Evolutionary conservation across 83 land plant genomes (phyloP), one percentile per base, ranked within the genome.

Genomic region (Picea abies): DNA sequence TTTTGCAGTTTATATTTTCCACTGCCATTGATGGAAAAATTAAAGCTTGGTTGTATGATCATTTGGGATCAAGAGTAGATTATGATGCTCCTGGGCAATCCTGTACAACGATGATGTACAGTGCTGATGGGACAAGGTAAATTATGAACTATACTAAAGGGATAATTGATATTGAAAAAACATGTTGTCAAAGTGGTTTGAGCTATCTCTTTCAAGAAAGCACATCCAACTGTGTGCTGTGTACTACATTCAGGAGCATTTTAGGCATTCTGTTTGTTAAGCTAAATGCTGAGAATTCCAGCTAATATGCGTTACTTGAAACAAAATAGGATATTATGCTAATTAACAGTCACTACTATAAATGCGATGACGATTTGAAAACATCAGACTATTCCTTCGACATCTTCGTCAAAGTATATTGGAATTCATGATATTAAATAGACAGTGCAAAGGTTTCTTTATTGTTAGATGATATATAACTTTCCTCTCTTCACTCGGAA

Each of bases 81-180:
- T 96, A 96, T 87, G 95, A 94, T 88, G 98, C 98, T 82, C 98
- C 98, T 82, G 98, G 98, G 8, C 89, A 83, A 22, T 92, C 97
- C 91, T 91, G 98, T 81, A 96, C 98, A 5, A 96, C 97, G 58
- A 96, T 96, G 98, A 90, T 90, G 32, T 96, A 96, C 78, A 96
- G 97, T 89, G 96, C 98, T 37, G 98, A 96, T 88, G 98, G 98
- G 66, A 92, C 89, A 71, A 92, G 97, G 97, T 94, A 90, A 81
- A 78, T 70, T 29, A 19, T 22, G 22, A 73, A 73, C 16, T 35
- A 26, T 39, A 73, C 25, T 10, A 52, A 12, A 52, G 2, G 14
- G 10, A 52, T 52, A 52, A 49, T 49, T 49, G 10, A 20, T 73
- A 19, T 41, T 22, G 11, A 47, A n/a, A 73, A 41, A 73, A 25